Conservation (phyloP, 305 asterid genomes). For the Stenogyne calaminthoides region DNA sequence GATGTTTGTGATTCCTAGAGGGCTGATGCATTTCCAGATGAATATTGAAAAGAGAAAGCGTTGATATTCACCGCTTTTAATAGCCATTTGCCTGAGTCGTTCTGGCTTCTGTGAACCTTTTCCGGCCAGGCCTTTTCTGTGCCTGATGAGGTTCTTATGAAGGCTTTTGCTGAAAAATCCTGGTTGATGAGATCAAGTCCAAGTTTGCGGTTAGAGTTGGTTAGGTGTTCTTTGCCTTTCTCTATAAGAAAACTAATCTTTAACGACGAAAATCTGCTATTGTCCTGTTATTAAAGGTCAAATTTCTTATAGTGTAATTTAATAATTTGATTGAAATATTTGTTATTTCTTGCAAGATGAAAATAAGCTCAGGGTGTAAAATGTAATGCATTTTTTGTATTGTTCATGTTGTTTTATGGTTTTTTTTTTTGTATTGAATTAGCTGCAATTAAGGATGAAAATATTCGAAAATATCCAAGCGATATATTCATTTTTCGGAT, state of each 20-base stretch:
- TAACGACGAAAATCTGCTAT: too few species aligned
- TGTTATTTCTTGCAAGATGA: background rate
- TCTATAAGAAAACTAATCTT: too few species aligned
- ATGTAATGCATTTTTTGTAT: background rate
- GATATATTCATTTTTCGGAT: too few species aligned
- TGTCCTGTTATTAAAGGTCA: too few species aligned
- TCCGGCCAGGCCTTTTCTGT: constrained; percentile 40
- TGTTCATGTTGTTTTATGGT: background rate
- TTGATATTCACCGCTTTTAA: constrained; percentile 58
- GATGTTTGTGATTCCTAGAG: constrained; percentile 65
- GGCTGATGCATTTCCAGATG: constrained; percentile 63
- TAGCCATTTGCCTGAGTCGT: constrained; percentile 56
- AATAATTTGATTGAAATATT: background rate
- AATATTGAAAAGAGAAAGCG: constrained; percentile 49
- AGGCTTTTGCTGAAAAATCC: constrained; percentile 36
- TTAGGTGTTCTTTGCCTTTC: too few species aligned
- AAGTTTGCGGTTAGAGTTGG: constrained; percentile 34
- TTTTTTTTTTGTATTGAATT: background rate
- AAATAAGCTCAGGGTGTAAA: background rate
- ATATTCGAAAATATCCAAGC: too few species aligned
- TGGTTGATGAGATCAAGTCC: constrained; percentile 37
- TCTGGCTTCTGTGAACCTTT: constrained; percentile 40
- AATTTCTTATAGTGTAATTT: too few species aligned
- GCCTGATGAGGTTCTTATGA: constrained; percentile 33
- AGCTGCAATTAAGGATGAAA: too few species aligned